Conservation (phyloP, 257 asterid genomes). For the Knoxia roxburghii region DNA sequence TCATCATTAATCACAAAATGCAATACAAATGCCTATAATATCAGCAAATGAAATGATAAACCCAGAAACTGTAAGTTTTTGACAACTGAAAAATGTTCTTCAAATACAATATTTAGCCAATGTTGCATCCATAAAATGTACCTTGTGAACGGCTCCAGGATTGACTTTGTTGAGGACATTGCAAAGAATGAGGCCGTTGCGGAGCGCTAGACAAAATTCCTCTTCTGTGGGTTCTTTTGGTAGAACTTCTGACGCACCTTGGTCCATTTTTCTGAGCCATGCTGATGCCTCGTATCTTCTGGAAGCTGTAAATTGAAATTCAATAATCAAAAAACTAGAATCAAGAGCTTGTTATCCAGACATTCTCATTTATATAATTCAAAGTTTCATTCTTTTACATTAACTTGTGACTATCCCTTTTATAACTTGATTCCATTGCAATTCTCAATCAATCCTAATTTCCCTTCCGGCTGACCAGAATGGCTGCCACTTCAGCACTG, state of each 20-base stretch:
- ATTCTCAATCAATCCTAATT: no score
- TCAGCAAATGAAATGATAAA: not conserved
- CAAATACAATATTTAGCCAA: not conserved
- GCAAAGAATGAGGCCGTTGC: slow-evolving; percentile 96
- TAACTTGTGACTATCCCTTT: no score
- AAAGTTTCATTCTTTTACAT: no score
- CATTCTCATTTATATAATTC: no score
- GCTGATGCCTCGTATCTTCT: slow-evolving; percentile 79
- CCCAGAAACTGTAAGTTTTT: not conserved
- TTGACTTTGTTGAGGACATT: slow-evolving; percentile 93
- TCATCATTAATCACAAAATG: not conserved
- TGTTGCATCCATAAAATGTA: slow-evolving; percentile 1
- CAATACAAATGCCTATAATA: not conserved
- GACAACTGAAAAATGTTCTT: not conserved
- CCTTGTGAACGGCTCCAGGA: slow-evolving; percentile 90
- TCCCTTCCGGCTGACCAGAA: not conserved
- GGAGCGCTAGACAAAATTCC: slow-evolving; percentile 69
- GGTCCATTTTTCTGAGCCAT: slow-evolving; percentile 89
- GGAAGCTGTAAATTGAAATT: slow-evolving; percentile 39
- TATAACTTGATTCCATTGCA: no score
- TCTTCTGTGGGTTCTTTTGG: slow-evolving; percentile 67
- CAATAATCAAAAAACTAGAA: not conserved
- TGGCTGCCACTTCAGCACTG: not conserved
- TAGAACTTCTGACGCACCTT: slow-evolving; percentile 58
- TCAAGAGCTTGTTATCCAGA: no score